Base-by-base conservation (phyloP, 2,329 filamentous ascomycete genomes). In the Aspergillus fischeri region DNA sequence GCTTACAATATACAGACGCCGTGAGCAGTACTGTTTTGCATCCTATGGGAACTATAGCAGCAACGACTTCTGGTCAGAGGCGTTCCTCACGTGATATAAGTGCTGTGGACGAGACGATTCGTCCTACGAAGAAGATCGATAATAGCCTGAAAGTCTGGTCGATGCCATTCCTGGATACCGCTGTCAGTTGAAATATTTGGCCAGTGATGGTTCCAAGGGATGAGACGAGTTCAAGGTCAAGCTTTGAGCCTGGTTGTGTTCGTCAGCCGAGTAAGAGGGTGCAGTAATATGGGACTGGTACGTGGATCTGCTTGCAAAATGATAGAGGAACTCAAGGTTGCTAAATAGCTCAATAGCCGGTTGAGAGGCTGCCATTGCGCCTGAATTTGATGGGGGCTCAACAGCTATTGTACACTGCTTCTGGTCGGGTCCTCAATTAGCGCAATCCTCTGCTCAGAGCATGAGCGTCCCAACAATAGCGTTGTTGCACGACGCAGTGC, bases 1-100 rank as follows among this genome's bases (percentile, higher is more conserved):
- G 11, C 27, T 28, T 32, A 41, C 62, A 73, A 50, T 25, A 70
- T 28, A 29, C 59, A 78, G 80, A 81, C 65, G 65, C 76, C 1
- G 71, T 83, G 3, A 71, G 75, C 6, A 78, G 77, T 50, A 69
- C 76, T 7, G 68, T 75, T 0, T 73, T 82, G 58, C 80, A 83
- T 67, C 76, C 75, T 4, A 68, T 66, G 42, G 79, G 78, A 7
- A 73, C 69, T 44, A 74, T 83, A 17, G 64, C 80, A 57, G 81
- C 77, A 10, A 83, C 80, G 1, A 78, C 75, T 56, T 81, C 80
- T 32, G 81, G 81, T 11, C 76, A 80, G 54, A 69, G 69, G 54
- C 63, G 65, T 42, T 67, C 65, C 42, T 54, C 60, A 21, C 48
- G 65, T 9, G 61, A 68, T 53, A 42, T 57, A 24, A 57, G 64